Percentiles rank a stretch among this genome's conserved stretches.
Conservation (phyloP, 306 rosid genomes). For the Ammopiptanthus mongolicus region DNA sequence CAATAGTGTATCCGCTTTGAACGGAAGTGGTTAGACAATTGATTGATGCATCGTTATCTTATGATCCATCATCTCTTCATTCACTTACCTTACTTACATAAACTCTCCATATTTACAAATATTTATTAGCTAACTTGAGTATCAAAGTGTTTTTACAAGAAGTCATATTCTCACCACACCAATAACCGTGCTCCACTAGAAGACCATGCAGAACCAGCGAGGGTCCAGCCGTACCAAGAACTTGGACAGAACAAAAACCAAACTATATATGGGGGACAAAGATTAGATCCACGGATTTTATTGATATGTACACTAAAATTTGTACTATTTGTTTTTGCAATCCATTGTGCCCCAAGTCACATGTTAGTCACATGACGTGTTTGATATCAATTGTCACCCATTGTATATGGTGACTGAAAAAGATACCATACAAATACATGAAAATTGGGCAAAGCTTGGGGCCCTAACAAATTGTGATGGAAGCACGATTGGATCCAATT, state of each 20-base stretch:
- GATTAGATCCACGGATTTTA: constrained; percentile 23
- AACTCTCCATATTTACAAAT: too few species aligned
- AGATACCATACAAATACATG: constrained; percentile 30
- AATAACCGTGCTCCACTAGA: too few species aligned
- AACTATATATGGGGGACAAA: constrained; percentile 28
- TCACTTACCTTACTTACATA: too few species aligned
- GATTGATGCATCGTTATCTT: too few species aligned
- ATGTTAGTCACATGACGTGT: constrained; percentile 50
- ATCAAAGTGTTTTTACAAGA: too few species aligned
- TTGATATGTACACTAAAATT: constrained; percentile 1
- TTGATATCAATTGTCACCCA: constrained; percentile 23
- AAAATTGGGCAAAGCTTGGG: constrained; percentile 34
- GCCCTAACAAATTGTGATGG: constrained; percentile 31
- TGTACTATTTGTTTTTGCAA: constrained; percentile 28
- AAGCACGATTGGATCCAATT: constrained; percentile 44
- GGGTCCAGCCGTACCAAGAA: too few species aligned
- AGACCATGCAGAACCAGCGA: too few species aligned
- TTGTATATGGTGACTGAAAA: constrained; percentile 25
- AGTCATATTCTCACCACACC: too few species aligned
- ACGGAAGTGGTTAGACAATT: too few species aligned
- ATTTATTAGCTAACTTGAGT: too few species aligned
- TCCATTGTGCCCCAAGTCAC: constrained; percentile 33
- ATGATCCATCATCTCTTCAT: too few species aligned
- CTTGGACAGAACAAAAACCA: background rate
- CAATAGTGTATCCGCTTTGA: too few species aligned